These are phyloP conservation scores for Cyanophora paradoxa DNA, from an alignment of 78 protist genomes.

Conservation along the genomic window DNA sequence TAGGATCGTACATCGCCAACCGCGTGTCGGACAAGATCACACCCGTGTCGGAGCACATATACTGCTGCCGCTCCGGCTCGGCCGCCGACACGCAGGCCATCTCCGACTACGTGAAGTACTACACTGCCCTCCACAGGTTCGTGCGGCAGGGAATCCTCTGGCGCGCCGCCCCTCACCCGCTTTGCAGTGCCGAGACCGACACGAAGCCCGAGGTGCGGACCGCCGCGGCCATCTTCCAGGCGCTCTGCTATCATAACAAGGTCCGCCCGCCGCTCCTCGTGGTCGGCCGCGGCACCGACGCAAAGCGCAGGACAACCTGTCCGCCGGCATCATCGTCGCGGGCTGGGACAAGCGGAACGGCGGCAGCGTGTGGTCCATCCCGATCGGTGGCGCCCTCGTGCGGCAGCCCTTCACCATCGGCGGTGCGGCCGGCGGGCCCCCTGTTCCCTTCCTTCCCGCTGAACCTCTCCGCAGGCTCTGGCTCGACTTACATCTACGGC, in stretches of 20 bases:
- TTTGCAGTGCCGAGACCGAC: constrained; percentile 58
- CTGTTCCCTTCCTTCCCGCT: neutral
- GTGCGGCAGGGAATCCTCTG: neutral
- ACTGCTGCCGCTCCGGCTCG: constrained; percentile 89
- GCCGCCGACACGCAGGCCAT: constrained; percentile 97
- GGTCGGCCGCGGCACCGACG: constrained; percentile 95
- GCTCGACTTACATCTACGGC: constrained; percentile 91
- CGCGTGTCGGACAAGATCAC: constrained; percentile 92
- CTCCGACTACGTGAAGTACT: constrained; percentile 69
- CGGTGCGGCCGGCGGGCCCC: constrained; percentile 43
- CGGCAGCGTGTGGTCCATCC: constrained; percentile 78
- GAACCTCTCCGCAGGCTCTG: constrained; percentile 52
- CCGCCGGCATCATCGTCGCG: constrained; percentile 92
- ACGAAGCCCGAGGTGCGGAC: constrained; percentile 71
- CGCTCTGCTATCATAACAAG: constrained; percentile 81
- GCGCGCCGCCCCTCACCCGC: neutral
- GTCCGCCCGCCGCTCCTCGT: constrained; percentile 82
- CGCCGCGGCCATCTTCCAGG: constrained; percentile 84
- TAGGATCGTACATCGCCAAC: constrained; percentile 85
- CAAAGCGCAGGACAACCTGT: constrained; percentile 62
- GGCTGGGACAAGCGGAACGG: constrained; percentile 90
- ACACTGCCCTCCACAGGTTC: constrained; percentile 67
- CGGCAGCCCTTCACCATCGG: constrained; percentile 79
- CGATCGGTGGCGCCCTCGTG: constrained; percentile 88
- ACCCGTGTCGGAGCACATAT: constrained; percentile 52